phyloP scores from a whole-genome alignment of 2,329 filamentous ascomycete species.

The Ustilaginoidea virens region DNA sequence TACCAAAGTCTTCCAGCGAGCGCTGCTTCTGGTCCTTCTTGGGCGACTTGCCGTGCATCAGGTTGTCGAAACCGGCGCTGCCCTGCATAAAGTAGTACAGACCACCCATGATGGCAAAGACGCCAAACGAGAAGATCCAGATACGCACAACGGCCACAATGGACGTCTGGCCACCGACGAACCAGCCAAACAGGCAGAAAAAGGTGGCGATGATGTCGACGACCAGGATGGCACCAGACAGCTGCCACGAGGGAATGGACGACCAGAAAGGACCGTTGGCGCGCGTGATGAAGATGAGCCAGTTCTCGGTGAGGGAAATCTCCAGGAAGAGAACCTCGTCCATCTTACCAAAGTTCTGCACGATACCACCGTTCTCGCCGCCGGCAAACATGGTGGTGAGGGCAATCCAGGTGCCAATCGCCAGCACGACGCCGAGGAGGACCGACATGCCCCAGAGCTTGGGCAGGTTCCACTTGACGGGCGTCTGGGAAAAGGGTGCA shows the following conservation, averaged over 20 bases:
- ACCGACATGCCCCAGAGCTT: slow-evolving; percentile 91
- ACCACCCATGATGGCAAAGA: slow-evolving; percentile 72
- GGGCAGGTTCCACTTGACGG: slow-evolving; percentile 90
- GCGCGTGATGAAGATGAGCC: slow-evolving; percentile 93
- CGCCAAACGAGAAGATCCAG: slow-evolving; percentile 82
- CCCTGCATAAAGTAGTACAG: slow-evolving; percentile 65
- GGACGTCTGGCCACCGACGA: slow-evolving; percentile 50
- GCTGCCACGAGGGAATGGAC: slow-evolving; percentile 74
- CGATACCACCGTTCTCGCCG: slow-evolving; percentile 61
- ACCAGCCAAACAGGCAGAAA: slow-evolving; percentile 78
- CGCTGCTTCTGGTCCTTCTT: slow-evolving; percentile 74
- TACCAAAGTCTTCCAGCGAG: slow-evolving; percentile 79
- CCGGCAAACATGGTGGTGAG: slow-evolving; percentile 69
- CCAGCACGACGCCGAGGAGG: slow-evolving; percentile 65
- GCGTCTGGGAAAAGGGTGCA: slow-evolving; percentile 69
- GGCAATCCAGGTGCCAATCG: slow-evolving; percentile 75
- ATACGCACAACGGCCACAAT: slow-evolving; percentile 77
- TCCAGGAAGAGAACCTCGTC: slow-evolving; percentile 79
- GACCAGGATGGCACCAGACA: slow-evolving; percentile 59
- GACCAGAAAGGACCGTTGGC: slow-evolving; percentile 89
- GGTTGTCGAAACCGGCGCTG: slow-evolving; percentile 70
- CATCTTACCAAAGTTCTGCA: slow-evolving; percentile 73
- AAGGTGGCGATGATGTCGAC: slow-evolving; percentile 76
- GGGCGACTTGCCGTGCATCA: slow-evolving; percentile 80
- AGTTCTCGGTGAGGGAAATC: slow-evolving; percentile 84